Conservation (phyloP, 441 rosid species). For the Arabidopsis lyrata region DNA sequence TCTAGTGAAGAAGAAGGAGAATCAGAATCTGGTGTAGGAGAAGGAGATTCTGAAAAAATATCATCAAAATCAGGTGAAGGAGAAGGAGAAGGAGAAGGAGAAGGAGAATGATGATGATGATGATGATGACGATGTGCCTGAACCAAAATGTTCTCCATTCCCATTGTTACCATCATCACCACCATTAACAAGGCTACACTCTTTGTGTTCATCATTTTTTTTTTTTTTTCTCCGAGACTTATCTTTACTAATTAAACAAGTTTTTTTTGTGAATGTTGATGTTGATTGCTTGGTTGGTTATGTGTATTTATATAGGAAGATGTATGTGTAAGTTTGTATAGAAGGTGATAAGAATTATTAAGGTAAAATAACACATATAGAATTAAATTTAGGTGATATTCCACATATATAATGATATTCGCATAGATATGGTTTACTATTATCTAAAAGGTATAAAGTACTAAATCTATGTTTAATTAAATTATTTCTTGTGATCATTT, state of each 20-base stretch:
- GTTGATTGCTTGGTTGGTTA: constrained; percentile 20
- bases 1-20: not conserved
- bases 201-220: constrained; percentile 24
- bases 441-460: not conserved
- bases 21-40: not conserved
- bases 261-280: constrained; percentile 9
- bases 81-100: constrained; percentile 1
- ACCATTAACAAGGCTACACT: constrained; percentile 30
- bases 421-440: not conserved
- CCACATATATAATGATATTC: constrained; percentile 1
- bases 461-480: not conserved
- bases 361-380: not conserved
- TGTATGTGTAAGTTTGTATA: constrained; percentile 10
- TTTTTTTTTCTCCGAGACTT: not conserved
- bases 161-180: constrained; percentile 22
- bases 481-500: not conserved
- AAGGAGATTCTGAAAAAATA: not conserved
- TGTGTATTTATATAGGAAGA: constrained; percentile 16
- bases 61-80: not conserved
- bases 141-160: constrained; percentile 30
- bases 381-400: not conserved
- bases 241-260: not conserved
- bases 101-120: not conserved
- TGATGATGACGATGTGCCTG: constrained; percentile 8
- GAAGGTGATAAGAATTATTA: not conserved